Percentiles rank a stretch among this genome's conserved stretches.
phyloP scores from a whole-genome alignment of 2,329 filamentous ascomycete species.

The Colletotrichum sp. region DNA sequence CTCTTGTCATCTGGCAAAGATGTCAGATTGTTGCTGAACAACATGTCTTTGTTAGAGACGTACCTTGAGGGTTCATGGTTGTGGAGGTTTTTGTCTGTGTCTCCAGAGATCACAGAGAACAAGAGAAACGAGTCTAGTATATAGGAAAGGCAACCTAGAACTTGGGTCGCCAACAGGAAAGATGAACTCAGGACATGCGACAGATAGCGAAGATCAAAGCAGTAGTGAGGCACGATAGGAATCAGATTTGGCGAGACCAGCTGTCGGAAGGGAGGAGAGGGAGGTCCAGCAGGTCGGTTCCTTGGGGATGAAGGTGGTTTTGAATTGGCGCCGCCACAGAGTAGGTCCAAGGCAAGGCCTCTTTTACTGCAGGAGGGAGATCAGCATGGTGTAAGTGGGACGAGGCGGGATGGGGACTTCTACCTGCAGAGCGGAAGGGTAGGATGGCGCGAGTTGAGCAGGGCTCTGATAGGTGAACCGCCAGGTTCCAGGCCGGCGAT shows the following conservation, averaged over 20 bases:
- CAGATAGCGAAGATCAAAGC: conserved; percentile 30
- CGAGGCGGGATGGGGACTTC: conserved; percentile 40
- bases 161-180: background rate
- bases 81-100: conserved; percentile 14
- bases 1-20: conserved; percentile 55
- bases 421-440: conserved; percentile 27
- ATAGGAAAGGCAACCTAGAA: conserved; percentile 23
- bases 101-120: conserved; percentile 16
- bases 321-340: conserved; percentile 48
- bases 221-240: conserved; percentile 40
- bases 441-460: conserved; percentile 24
- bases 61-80: conserved; percentile 47
- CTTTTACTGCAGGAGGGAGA: conserved; percentile 40
- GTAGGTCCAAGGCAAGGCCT: background rate
- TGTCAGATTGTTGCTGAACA: conserved; percentile 25
- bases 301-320: conserved; percentile 54
- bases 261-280: conserved; percentile 54
- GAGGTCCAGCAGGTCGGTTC: conserved; percentile 35
- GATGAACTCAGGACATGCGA: conserved; percentile 26
- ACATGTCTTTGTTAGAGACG: conserved; percentile 22
- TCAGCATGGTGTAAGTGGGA: conserved; percentile 34
- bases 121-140: background rate
- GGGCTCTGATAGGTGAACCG: conserved; percentile 49
- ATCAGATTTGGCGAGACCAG: conserved; percentile 57
- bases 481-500: conserved; percentile 45